Base-by-base conservation (phyloP, 495 filamentous ascomycete genomes). In the Parmelia sp. region DNA sequence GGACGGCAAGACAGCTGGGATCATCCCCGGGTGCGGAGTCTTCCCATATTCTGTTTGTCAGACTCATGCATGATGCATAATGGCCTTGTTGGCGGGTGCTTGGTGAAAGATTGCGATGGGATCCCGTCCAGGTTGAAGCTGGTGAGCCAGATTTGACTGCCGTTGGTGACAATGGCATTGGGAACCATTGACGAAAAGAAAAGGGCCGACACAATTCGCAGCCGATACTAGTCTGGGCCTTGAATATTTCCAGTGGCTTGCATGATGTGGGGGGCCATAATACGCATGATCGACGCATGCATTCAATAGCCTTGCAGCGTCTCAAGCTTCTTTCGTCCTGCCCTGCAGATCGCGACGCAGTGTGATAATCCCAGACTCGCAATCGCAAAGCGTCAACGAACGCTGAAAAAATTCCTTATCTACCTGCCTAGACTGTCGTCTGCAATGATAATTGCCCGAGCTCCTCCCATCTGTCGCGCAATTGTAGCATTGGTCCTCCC, bases 241-340 rank as follows among this genome's bases (percentile, higher is more conserved):
- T 55, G 1, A 17, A 7, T 27, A 25, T 8, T 10, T 51, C 23
- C 9, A 51, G 27, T 53, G 51, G 51, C 51, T 33, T 55, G 51
- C 29, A 55, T 31, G 6, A 21, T 19, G 51, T 33, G 51, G 51
- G 51, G 49, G 51, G 11, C n/a, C n/a, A 9, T 0, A 51, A 36
- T 4, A 27, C n/a, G 27, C 25, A 47, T 51, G 45, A 51, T 27
- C 51, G 51, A 17, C 27, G 51, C 51, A 0, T 55, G 51, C 51
- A 55, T 55, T 55, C 51, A 29, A 55, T 55, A 55, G 51, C 51
- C 8, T 33, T 14, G 51, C 51, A 55, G 27, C 51, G 19, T 33
- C 0, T 15, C 29, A 0, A 17, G 1, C 51, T 55, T 9, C 51
- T 55, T 55, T 33, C 19, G 51, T 55, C 17, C 6, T 11, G 29